Percentiles rank a stretch among this genome's conserved stretches.
Evolutionary conservation across 2,329 filamentous ascomycete genomes (phyloP).

Genomic region (Aspergillus candidus): DNA sequence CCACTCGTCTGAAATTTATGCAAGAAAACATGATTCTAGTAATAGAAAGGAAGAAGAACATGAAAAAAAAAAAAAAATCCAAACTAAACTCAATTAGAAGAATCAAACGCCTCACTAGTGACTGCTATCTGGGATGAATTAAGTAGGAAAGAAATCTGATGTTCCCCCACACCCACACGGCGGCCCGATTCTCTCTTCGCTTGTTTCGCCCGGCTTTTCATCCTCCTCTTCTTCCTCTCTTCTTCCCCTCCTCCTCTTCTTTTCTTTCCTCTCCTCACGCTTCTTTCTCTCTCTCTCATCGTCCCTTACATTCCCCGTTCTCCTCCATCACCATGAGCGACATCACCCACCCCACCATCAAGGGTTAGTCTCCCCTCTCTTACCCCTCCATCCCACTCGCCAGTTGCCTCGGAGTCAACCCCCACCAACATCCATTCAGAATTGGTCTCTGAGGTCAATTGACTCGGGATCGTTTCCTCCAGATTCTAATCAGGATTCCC

Average conservation of each 20-base stretch:
- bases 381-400: slow-evolving; percentile 8
- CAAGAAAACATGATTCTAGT: neutral
- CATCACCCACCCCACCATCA: slow-evolving; percentile 69
- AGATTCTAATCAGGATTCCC: neutral
- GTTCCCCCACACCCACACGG: slow-evolving; percentile 17
- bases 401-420: no score
- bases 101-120: slow-evolving; percentile 3
- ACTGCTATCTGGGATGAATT: neutral
- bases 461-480: neutral
- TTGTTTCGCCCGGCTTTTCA: slow-evolving; percentile 6
- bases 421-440: no score
- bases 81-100: neutral
- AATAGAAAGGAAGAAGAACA: neutral
- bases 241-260: slow-evolving; percentile 15
- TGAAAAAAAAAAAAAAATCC: neutral
- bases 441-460: neutral
- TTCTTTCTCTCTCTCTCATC: slow-evolving; percentile 10
- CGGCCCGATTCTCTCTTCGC: slow-evolving; percentile 12
- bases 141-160: neutral
- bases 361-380: slow-evolving; percentile 48
- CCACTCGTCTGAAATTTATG: neutral
- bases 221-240: slow-evolving; percentile 17
- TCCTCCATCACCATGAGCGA: slow-evolving; percentile 55
- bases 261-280: slow-evolving; percentile 14
- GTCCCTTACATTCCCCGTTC: slow-evolving; percentile 11